These are phyloP conservation scores for Ceratobasidium sp. DNA, from an alignment of 1,284 basidiomycete species.

Conservation along the genomic window DNA sequence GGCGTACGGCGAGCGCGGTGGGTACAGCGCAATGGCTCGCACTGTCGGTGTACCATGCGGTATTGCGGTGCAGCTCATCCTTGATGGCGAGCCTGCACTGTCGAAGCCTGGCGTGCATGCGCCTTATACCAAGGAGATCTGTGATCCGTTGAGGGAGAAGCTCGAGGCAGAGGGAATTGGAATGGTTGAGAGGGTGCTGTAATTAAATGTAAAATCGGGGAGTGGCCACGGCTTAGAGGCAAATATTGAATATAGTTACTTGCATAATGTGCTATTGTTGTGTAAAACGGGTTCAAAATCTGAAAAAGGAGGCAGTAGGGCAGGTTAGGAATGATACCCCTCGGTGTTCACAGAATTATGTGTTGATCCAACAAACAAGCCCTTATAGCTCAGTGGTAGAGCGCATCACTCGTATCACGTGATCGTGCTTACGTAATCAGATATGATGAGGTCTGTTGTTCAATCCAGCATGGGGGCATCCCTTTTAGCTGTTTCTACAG, in stretches of 20 bases:
- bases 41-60: constrained; percentile 95
- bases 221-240: neutral
- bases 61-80: constrained; percentile 86
- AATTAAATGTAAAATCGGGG: constrained; percentile 45
- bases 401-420: constrained; percentile 53
- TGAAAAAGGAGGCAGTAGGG: neutral
- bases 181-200: constrained; percentile 72
- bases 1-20: constrained; percentile 83
- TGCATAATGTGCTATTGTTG: neutral
- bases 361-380: constrained; percentile 17
- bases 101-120: constrained; percentile 84
- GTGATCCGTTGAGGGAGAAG: constrained; percentile 79
- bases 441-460: constrained; percentile 48
- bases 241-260: constrained; percentile 4
- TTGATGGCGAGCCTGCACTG: constrained; percentile 69
- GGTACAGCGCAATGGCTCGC: constrained; percentile 93
- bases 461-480: constrained; percentile 47
- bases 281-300: neutral
- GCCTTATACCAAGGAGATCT: constrained; percentile 90
- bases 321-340: too few relatives aligned
- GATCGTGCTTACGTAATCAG: neutral
- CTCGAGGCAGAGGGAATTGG: constrained; percentile 88
- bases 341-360: too few relatives aligned
- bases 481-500: constrained; percentile 43
- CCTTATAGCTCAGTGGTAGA: constrained; percentile 54